These are phyloP conservation scores for Xylaria curta DNA, from an alignment of 495 filamentous ascomycete genomes.

Conservation along the genomic window DNA sequence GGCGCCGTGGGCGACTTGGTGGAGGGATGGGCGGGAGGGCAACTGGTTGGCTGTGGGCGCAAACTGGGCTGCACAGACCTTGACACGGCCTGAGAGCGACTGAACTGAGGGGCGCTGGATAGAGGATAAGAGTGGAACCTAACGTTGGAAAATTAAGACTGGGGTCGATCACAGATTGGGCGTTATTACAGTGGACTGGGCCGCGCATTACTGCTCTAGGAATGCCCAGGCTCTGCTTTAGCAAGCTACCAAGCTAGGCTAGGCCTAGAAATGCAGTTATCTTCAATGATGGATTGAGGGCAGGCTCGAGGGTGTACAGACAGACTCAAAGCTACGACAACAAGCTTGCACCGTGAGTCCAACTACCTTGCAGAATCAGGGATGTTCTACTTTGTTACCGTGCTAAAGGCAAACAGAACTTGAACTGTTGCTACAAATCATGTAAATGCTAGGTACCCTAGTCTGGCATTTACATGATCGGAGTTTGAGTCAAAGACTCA, in stretches of 20 bases:
- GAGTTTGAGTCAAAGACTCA: constrained; percentile 1
- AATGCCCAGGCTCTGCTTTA: background rate
- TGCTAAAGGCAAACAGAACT: background rate
- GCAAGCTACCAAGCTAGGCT: background rate
- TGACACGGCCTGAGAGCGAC: constrained; percentile 11
- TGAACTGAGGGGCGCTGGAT: constrained; percentile 8
- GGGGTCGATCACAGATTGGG: constrained; percentile 22
- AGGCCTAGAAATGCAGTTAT: background rate
- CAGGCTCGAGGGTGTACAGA: background rate
- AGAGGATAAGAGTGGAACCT: constrained; percentile 12
- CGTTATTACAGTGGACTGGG: background rate
- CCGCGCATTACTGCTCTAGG: too few relatives aligned
- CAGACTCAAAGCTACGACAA: background rate
- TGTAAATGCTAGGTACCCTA: background rate
- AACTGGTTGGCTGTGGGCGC: constrained; percentile 19
- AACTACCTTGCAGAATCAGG: background rate
- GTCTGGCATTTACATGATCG: constrained; percentile 3
- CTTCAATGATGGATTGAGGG: background rate
- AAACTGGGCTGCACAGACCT: constrained; percentile 19
- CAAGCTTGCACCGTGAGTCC: background rate
- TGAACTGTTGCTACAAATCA: background rate
- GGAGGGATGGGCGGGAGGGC: constrained; percentile 25
- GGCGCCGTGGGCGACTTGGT: constrained; percentile 7
- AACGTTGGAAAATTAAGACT: constrained; percentile 18
- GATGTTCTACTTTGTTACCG: background rate